A percentile compares a stretch with the other conserved stretches of the same genome.
phyloP scores from a whole-genome alignment of 805 yeast genomes.

The Kazachstania viticola region DNA sequence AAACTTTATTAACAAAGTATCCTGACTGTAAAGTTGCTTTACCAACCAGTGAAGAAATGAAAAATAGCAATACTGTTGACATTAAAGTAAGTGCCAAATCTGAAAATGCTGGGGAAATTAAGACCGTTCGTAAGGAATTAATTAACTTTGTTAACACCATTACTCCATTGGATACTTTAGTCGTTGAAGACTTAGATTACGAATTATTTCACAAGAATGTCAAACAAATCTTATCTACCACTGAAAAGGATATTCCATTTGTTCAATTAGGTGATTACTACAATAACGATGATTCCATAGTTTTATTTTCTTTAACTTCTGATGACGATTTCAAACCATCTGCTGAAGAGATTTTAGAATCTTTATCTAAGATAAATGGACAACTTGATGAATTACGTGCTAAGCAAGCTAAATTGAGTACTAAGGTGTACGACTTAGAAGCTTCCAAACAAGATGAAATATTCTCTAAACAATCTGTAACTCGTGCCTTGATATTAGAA shows the following conservation, averaged over 20 bases:
- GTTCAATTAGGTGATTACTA: conserved; percentile 45
- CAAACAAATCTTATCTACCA: conserved; percentile 14
- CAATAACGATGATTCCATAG: conserved; percentile 35
- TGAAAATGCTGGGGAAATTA: conserved; percentile 38
- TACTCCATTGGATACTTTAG: conserved; percentile 52
- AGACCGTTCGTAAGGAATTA: conserved; percentile 57
- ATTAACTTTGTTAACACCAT: conserved; percentile 63
- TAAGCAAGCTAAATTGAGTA: conserved; percentile 41
- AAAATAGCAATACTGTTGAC: conserved; percentile 30
- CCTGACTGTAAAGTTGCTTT: conserved; percentile 36
- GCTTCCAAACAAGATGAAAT: conserved; percentile 41
- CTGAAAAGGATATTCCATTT: conserved; percentile 37
- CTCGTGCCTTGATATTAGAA: conserved; percentile 18
- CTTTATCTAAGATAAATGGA: conserved; percentile 41
- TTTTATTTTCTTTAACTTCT: conserved; percentile 41
- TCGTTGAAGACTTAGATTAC: conserved; percentile 53
- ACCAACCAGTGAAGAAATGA: conserved; percentile 37
- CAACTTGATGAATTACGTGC: conserved; percentile 49
- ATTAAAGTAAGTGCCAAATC: conserved; percentile 50
- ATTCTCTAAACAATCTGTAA: conserved; percentile 10
- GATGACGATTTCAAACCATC: conserved; percentile 68
- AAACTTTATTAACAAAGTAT: conserved; percentile 28
- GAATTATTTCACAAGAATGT: conserved; percentile 23
- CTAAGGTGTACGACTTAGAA: conserved; percentile 41
- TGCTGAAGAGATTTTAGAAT: conserved; percentile 42